Percentiles rank a stretch among this genome's conserved stretches.
Evolutionary conservation across 1,139 yeast genomes (phyloP).

Genomic region (Spathaspora jeffriesii): DNA sequence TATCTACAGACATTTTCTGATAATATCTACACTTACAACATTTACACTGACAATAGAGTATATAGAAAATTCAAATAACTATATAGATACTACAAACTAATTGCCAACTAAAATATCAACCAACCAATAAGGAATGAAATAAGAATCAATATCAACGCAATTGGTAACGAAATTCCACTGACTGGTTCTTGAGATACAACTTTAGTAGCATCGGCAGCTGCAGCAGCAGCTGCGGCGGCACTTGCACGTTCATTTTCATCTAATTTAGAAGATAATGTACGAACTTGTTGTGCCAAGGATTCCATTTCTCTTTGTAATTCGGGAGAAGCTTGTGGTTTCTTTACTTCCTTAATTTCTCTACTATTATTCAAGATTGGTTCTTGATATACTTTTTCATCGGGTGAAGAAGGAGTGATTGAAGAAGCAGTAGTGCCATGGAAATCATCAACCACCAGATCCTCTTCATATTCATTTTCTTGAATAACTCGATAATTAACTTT

Average conservation of each 20-base stretch:
- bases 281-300: conserved; percentile 41
- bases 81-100: not conserved
- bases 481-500: conserved; percentile 63
- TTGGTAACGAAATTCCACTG: conserved; percentile 52
- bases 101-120: conserved; percentile 45
- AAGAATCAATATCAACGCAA: conserved; percentile 51
- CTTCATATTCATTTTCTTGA: conserved; percentile 13
- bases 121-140: conserved; percentile 63
- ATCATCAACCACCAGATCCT: conserved; percentile 15
- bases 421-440: not conserved
- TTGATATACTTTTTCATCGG: not conserved
- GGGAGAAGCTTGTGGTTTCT: conserved; percentile 11
- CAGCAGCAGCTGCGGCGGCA: conserved; percentile 4
- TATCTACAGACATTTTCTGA: too few relatives aligned
- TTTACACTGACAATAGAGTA: too few relatives aligned
- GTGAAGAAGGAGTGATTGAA: not conserved
- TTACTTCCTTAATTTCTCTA: conserved; percentile 2
- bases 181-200: conserved; percentile 27
- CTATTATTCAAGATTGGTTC: not conserved
- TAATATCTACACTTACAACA: too few relatives aligned
- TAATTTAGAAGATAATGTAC: conserved; percentile 43
- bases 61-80: not conserved
- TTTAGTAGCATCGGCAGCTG: conserved; percentile 3
- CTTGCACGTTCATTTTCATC: conserved; percentile 21
- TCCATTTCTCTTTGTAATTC: conserved; percentile 29